Conservation (phyloP, 805 yeast genomes). For the Cyberlindnera xylosilytica region DNA sequence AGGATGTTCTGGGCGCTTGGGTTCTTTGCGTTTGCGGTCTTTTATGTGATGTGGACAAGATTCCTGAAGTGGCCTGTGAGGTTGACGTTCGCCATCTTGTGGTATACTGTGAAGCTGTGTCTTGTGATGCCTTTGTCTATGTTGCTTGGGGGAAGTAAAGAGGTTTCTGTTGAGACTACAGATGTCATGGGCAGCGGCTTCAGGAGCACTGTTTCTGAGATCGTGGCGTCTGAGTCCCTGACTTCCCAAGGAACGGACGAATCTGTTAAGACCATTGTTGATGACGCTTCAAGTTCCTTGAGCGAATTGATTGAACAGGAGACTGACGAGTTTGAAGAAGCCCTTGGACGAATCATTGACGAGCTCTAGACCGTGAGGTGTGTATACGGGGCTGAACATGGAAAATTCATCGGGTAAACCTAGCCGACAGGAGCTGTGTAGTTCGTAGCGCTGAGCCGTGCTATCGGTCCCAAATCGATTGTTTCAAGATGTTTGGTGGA, state of each 20-base stretch:
- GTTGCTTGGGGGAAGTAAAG: not conserved
- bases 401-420: too few relatives aligned
- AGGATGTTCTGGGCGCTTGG: slow-evolving; percentile 22
- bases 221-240: too few relatives aligned
- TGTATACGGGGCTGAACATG: not conserved
- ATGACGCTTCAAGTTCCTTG: too few relatives aligned
- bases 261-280: too few relatives aligned
- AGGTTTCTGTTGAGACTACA: too few relatives aligned
- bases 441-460: too few relatives aligned
- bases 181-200: too few relatives aligned
- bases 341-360: slow-evolving; percentile 16
- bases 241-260: too few relatives aligned
- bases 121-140: not conserved
- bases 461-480: too few relatives aligned
- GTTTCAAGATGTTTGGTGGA: too few relatives aligned
- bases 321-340: slow-evolving; percentile 5
- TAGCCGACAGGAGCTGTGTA: too few relatives aligned
- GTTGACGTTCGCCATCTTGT: slow-evolving; percentile 10
- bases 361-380: slow-evolving; percentile 10
- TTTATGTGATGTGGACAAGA: slow-evolving; percentile 23
- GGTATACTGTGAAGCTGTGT: slow-evolving; percentile 10
- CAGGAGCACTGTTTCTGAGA: too few relatives aligned
- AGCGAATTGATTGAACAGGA: not conserved
- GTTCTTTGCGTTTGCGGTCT: slow-evolving; percentile 22
- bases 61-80: slow-evolving; percentile 21